Evolutionary conservation across 2,329 filamentous ascomycete genomes (phyloP).

Genomic region (Penicillium brasilianum): DNA sequence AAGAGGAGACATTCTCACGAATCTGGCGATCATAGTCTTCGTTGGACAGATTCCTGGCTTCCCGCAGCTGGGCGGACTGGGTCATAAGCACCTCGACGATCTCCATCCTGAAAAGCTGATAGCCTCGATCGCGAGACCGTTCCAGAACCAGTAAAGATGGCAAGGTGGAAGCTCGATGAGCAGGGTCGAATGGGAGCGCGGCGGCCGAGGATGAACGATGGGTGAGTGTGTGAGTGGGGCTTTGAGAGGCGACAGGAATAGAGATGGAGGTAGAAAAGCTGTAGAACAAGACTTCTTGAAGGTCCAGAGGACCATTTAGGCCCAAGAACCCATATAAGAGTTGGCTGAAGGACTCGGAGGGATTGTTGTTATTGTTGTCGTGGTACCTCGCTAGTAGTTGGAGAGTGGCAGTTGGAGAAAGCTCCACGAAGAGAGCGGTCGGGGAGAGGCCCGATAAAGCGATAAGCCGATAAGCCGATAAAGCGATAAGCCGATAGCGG

Average conservation of each 20-base stretch:
- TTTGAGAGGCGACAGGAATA: background rate
- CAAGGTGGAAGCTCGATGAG: background rate
- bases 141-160: no score
- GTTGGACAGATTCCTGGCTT: conserved; percentile 40
- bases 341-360: background rate
- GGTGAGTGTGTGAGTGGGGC: background rate
- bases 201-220: background rate
- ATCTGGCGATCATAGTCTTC: conserved; percentile 52
- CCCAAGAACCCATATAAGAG: background rate
- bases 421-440: background rate
- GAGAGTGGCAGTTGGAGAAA: background rate
- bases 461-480: conserved; percentile 6
- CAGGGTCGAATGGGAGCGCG: background rate
- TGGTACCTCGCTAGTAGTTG: background rate
- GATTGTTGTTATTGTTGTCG: background rate
- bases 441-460: background rate
- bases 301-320: background rate
- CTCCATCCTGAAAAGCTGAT: conserved; percentile 18
- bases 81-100: conserved; percentile 19
- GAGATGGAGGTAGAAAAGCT: background rate
- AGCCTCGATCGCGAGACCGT: background rate
- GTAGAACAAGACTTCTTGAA: background rate
- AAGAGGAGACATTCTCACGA: conserved; percentile 42
- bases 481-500: conserved; percentile 7
- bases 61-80: conserved; percentile 39